These are phyloP conservation scores for Fomes fomentarius DNA, from an alignment of 1,284 basidiomycete species.

Conservation along the genomic window DNA sequence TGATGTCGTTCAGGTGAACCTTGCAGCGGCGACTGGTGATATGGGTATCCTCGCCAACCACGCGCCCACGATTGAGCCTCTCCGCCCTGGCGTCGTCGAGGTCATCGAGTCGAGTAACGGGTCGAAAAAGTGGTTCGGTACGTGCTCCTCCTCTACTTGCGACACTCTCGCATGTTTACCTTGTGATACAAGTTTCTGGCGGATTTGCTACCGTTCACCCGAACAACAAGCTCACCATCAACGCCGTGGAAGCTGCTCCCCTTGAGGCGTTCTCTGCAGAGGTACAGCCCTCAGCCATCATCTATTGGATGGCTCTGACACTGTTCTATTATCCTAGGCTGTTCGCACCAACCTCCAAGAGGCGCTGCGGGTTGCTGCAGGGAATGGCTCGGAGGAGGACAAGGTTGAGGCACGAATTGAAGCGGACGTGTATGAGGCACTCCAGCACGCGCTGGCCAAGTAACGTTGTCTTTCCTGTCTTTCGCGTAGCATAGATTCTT, in stretches of 20 bases:
- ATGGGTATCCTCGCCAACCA: slow-evolving; percentile 99
- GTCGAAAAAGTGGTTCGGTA: slow-evolving; percentile 96
- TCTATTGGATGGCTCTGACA: background rate
- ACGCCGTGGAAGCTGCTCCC: slow-evolving; percentile 95
- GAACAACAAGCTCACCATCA: slow-evolving; percentile 96
- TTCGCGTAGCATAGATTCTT: slow-evolving; percentile 19
- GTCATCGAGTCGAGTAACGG: slow-evolving; percentile 81
- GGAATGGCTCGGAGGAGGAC: slow-evolving; percentile 89
- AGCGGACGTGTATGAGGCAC: slow-evolving; percentile 93
- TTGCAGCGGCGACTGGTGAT: slow-evolving; percentile 92
- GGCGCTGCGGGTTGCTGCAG: slow-evolving; percentile 81
- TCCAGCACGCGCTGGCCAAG: slow-evolving; percentile 85
- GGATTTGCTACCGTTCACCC: slow-evolving; percentile 99
- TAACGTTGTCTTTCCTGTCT: slow-evolving; percentile 38
- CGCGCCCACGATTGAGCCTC: slow-evolving; percentile 90
- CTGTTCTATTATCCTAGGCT: slow-evolving; percentile 54
- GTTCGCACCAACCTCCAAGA: slow-evolving; percentile 90
- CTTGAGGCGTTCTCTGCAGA: slow-evolving; percentile 90
- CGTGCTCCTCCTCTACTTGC: slow-evolving; percentile 37
- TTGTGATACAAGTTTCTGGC: slow-evolving; percentile 73
- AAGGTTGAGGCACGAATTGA: slow-evolving; percentile 96
- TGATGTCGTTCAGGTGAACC: slow-evolving; percentile 93
- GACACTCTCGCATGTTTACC: background rate
- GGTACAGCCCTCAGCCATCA: slow-evolving; percentile 46
- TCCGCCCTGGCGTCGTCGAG: slow-evolving; percentile 92